A percentile compares a stretch with the other conserved stretches of the same genome.
These are phyloP conservation scores for Claviceps sorghi DNA, from an alignment of 2,329 filamentous ascomycete genomes.

Conservation along the genomic window DNA sequence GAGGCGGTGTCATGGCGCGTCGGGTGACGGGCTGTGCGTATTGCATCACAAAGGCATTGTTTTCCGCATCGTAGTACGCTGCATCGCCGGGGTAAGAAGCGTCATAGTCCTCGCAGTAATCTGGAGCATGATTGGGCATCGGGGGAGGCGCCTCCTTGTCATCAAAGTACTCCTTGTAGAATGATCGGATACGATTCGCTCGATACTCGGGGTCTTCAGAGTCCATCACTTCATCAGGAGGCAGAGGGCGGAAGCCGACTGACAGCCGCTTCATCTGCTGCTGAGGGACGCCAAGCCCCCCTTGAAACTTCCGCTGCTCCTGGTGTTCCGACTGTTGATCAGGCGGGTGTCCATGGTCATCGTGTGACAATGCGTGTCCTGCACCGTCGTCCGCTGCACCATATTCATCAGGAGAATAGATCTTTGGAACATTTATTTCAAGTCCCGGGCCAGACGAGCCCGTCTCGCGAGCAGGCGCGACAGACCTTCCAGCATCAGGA, in stretches of 20 bases:
- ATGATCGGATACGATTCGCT: slow-evolving; percentile 92
- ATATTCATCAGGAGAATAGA: slow-evolving; percentile 12
- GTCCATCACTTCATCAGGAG: slow-evolving; percentile 63
- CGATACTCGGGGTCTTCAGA: slow-evolving; percentile 85
- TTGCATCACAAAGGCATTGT: slow-evolving; percentile 60
- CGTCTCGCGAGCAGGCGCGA: slow-evolving; percentile 14
- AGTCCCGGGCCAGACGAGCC: slow-evolving; percentile 19
- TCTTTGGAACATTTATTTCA: slow-evolving; percentile 22
- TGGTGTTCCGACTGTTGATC: slow-evolving; percentile 20
- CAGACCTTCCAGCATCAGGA: slow-evolving; percentile 9
- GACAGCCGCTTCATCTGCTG: slow-evolving; percentile 46
- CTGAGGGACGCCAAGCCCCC: slow-evolving; percentile 37
- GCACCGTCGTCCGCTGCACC: slow-evolving; percentile 4
- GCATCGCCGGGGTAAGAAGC: slow-evolving; percentile 55
- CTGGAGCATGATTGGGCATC: slow-evolving; percentile 17
- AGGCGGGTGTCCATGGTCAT: slow-evolving; percentile 11
- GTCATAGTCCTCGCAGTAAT: slow-evolving; percentile 66
- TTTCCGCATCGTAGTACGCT: slow-evolving; percentile 50
- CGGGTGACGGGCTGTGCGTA: slow-evolving; percentile 75
- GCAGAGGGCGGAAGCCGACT: slow-evolving; percentile 67
- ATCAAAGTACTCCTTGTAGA: slow-evolving; percentile 99
- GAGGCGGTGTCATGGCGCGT: slow-evolving; percentile 91
- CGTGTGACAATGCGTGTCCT: slow-evolving; percentile 5
- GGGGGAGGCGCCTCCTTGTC: slow-evolving; percentile 45
- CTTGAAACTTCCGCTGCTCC: slow-evolving; percentile 17